A percentile compares a stretch with the other conserved stretches of the same genome.
These are phyloP conservation scores for Aspergillus leporis DNA, from an alignment of 495 filamentous ascomycete species.

Conservation along the genomic window DNA sequence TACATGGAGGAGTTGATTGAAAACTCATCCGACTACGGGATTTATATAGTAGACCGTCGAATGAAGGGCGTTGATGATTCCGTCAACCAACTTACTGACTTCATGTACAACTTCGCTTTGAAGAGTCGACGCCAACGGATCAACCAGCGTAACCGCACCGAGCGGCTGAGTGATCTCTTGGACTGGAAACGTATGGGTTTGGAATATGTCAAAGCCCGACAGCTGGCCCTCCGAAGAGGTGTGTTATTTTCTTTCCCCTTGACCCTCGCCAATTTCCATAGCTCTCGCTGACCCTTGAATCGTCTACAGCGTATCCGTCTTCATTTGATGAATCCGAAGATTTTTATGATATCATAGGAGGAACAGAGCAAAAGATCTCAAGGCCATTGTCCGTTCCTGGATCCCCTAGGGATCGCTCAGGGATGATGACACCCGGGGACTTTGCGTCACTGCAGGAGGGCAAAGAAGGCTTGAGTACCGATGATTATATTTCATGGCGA, in stretches of 20 bases:
- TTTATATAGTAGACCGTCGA: conserved; percentile 96
- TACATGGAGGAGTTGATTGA: conserved; percentile 99
- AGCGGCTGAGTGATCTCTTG: conserved; percentile 88
- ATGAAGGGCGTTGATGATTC: conserved; percentile 96
- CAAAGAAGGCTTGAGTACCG: conserved; percentile 87
- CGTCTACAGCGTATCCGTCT: conserved; percentile 70
- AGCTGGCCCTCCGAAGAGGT: conserved; percentile 84
- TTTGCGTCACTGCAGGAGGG: conserved; percentile 96
- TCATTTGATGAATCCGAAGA: conserved; percentile 79
- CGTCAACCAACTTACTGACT: conserved; percentile 88
- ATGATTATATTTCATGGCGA: conserved; percentile 98
- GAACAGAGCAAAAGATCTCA: conserved; percentile 88
- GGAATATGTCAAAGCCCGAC: conserved; percentile 97
- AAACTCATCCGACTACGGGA: conserved; percentile 95
- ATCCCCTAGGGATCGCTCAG: conserved; percentile 83
- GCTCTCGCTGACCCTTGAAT: conserved; percentile 9
- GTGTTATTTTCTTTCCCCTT: conserved; percentile 14
- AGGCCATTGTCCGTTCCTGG: conserved; percentile 92
- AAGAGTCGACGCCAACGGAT: conserved; percentile 96
- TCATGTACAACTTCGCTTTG: conserved; percentile 92
- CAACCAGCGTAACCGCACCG: conserved; percentile 98
- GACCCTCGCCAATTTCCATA: neutral
- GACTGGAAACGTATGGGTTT: conserved; percentile 99
- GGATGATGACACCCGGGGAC: conserved; percentile 99
- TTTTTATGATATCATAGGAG: conserved; percentile 80